Base-by-base conservation (phyloP, 2,329 filamentous ascomycete genomes). In the Cladosporium sp. region DNA sequence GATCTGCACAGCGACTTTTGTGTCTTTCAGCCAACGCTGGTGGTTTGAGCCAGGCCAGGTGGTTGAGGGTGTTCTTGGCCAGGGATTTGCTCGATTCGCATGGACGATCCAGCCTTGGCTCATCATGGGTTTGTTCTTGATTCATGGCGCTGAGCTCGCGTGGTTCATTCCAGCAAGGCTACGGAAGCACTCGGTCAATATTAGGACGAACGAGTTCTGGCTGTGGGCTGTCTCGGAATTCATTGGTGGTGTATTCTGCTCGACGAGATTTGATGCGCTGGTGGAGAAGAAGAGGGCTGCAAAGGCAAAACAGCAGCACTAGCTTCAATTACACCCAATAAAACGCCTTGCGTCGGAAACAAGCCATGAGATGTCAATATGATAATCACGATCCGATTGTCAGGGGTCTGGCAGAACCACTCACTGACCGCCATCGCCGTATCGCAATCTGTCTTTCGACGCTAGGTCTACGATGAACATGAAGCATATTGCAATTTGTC, bases 121-220 rank as follows among this genome's bases (percentile, higher is more conserved):
- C 40, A 75, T 88, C 55, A 64, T 75, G 19, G 76, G 82, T 0
- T 82, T 92, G 57, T 3, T 90, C 1, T 76, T 67, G 0, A 80
- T 90, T 12, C 93, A 97, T 72, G 20, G 78, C 0, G 58, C 72
- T 3, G 93, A 97, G 76, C 74, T 79, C n/a, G 73, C 74, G 44
- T 57, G 73, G 22, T 75, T 85, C 70, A 73, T 73, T 6, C 61
- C 70, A 12, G 72, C 65, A 54, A 76, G 77, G 61, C 67, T 86
- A 68, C 70, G 69, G 56, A 79, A 70, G 60, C 77, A 85, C 70
- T 77, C 77, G n/a, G 76, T 85, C 50, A 76, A 75, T 24, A 60
- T 75, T 37, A 69, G 77, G 20, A 78, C 78, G 49, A 61, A 63
- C 5, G 54, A 80, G 15, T 86, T 80, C 77, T 82, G 78, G 75